phyloP scores from a whole-genome alignment of 176 grass and related monocot species.

The Tuctoria greenei region DNA sequence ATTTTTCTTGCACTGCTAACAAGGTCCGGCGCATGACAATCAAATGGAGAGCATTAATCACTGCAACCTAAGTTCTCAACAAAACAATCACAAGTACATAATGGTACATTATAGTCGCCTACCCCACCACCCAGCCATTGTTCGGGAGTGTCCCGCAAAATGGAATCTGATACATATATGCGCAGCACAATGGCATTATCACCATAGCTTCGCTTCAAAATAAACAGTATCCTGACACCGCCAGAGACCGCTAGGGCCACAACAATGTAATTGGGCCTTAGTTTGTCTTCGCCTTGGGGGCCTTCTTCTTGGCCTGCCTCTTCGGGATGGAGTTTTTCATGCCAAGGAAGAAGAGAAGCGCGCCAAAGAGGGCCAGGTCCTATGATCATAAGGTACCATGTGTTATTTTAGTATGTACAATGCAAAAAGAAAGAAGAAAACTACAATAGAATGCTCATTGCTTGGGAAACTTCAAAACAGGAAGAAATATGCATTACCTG shows the following conservation, averaged over 20 bases:
- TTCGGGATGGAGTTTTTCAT: constrained; percentile 74
- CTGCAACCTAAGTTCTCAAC: constrained; percentile 40
- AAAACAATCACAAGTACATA: constrained; percentile 43
- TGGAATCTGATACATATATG: constrained; percentile 38
- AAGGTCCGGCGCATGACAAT: constrained; percentile 20
- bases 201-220: constrained; percentile 37
- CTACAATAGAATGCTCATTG: not conserved
- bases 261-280: constrained; percentile 23
- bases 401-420: not conserved
- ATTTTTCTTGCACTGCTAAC: not conserved
- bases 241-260: constrained; percentile 6
- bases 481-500: constrained; percentile 38
- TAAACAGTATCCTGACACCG: constrained; percentile 20
- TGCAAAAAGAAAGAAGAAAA: not conserved
- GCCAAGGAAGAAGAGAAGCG: constrained; percentile 65
- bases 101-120: constrained; percentile 48
- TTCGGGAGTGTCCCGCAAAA: constrained; percentile 45
- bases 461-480: not conserved
- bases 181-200: constrained; percentile 13
- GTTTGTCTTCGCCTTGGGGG: constrained; percentile 55
- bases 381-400: constrained; percentile 1
- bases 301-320: constrained; percentile 63
- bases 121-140: constrained; percentile 42
- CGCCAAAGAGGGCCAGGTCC: constrained; percentile 63
- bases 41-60: constrained; percentile 35